Conservation (phyloP, 1,284 basidiomycete genomes). For the Cutaneotrichosporon sp. region DNA sequence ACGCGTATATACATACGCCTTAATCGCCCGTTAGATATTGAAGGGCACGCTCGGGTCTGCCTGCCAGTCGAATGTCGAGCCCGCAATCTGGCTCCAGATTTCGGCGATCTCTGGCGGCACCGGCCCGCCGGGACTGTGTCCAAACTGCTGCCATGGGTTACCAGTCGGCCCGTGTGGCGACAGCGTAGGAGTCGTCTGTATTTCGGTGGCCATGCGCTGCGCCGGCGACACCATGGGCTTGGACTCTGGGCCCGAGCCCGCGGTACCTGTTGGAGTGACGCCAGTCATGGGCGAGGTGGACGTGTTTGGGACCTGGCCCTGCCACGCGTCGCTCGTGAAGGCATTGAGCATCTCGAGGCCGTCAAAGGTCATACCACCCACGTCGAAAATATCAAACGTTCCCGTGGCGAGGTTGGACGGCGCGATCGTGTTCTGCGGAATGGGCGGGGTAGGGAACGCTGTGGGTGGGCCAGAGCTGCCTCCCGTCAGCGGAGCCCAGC, state of each 20-base stretch:
- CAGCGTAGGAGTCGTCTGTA: not conserved
- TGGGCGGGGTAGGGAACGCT: conserved; percentile 10
- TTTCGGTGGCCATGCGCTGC: conserved; percentile 9
- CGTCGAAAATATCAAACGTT: conserved; percentile 35
- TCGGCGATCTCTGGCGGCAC: conserved; percentile 29
- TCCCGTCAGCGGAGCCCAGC: not conserved
- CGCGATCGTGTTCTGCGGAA: conserved; percentile 9
- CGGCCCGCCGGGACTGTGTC: conserved; percentile 15
- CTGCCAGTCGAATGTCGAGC: conserved; percentile 47
- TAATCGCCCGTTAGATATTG: conserved; percentile 33
- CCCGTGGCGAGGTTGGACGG: not conserved
- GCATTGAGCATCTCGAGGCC: conserved; percentile 49
- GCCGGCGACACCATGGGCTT: conserved; percentile 9
- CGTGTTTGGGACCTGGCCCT: conserved; percentile 7
- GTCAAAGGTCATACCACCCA: conserved; percentile 50
- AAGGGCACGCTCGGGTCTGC: conserved; percentile 51
- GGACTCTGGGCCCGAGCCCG: not conserved
- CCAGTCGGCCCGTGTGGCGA: not conserved
- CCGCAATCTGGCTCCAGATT: conserved; percentile 49
- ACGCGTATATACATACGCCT: not conserved
- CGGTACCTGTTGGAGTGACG: conserved; percentile 1
- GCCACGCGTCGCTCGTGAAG: conserved; percentile 37
- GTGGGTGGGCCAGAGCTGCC: conserved; percentile 1
- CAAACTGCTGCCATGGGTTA: conserved; percentile 9
- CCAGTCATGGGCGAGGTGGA: conserved; percentile 6